A percentile compares a stretch with the other conserved stretches of the same genome.
Evolutionary conservation across 805 yeast genomes (phyloP).

Genomic region (Candida xiaguanensis): DNA sequence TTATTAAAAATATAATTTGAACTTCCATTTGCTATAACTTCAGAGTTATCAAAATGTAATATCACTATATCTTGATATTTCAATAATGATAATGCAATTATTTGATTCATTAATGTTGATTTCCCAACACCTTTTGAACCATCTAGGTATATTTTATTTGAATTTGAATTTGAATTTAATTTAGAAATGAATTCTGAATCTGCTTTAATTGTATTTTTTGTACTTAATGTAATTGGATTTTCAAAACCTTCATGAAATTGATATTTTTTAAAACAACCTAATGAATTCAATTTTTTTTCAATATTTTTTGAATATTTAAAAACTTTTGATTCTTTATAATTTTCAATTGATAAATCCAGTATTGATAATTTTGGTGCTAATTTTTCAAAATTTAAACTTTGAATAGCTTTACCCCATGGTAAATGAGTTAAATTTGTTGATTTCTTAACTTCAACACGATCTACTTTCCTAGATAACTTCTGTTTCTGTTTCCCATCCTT

Average conservation of each 20-base stretch:
- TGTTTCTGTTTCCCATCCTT: slow-evolving; percentile 20
- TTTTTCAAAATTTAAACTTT: slow-evolving; percentile 30
- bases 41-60: slow-evolving; percentile 63
- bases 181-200: slow-evolving; percentile 37
- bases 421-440: slow-evolving; percentile 31
- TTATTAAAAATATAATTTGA: slow-evolving; percentile 60
- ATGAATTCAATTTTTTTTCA: slow-evolving; percentile 41
- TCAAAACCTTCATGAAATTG: slow-evolving; percentile 67
- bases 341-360: slow-evolving; percentile 9
- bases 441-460: slow-evolving; percentile 1
- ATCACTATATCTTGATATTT: slow-evolving; percentile 41
- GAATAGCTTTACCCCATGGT: slow-evolving; percentile 34
- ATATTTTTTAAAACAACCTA: slow-evolving; percentile 64
- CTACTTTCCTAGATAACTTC: slow-evolving; percentile 14
- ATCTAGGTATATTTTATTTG: slow-evolving; percentile 52
- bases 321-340: slow-evolving; percentile 12
- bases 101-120: slow-evolving; percentile 66
- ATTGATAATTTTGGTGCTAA: slow-evolving; percentile 22
- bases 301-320: slow-evolving; percentile 38
- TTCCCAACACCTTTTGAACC: slow-evolving; percentile 83
- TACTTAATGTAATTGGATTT: slow-evolving; percentile 57
- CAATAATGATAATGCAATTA: slow-evolving; percentile 51
- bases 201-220: slow-evolving; percentile 43
- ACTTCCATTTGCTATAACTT: slow-evolving; percentile 64
- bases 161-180: slow-evolving; percentile 23